phyloP scores from a whole-genome alignment of 2,329 filamentous ascomycete species.

The Arthrobotrys megalospora region DNA sequence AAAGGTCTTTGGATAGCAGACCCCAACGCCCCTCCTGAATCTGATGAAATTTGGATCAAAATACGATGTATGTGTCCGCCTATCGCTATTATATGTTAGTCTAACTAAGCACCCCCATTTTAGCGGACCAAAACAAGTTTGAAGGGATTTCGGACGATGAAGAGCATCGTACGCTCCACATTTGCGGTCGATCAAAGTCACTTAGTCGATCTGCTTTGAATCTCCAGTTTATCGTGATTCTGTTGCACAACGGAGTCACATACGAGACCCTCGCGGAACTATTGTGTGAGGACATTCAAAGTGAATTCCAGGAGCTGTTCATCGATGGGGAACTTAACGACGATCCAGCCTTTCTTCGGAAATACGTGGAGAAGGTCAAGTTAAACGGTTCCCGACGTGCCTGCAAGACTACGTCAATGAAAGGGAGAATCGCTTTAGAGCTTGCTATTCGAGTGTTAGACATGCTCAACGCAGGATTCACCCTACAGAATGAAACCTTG shows the following conservation, averaged over 20 bases:
- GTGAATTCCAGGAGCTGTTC: conserved; percentile 72
- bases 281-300: conserved; percentile 71
- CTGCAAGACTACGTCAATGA: neutral
- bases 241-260: conserved; percentile 74
- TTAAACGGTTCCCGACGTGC: conserved; percentile 13
- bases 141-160: conserved; percentile 68
- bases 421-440: neutral
- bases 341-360: conserved; percentile 70
- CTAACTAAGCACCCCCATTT: conserved; percentile 51
- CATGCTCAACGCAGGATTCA: conserved; percentile 71
- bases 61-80: conserved; percentile 68
- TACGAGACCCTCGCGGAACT: conserved; percentile 70
- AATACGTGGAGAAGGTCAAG: conserved; percentile 71
- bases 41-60: conserved; percentile 74
- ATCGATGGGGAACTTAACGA: conserved; percentile 69
- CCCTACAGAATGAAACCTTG: conserved; percentile 71
- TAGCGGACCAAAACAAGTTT: conserved; percentile 79
- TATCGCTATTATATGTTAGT: conserved; percentile 12
- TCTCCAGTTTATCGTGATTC: conserved; percentile 77
- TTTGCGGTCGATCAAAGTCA: conserved; percentile 71
- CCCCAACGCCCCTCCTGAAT: conserved; percentile 67
- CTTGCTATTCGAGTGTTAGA: conserved; percentile 18
- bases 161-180: conserved; percentile 77
- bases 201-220: conserved; percentile 75
- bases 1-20: conserved; percentile 83